Evolutionary conservation across 495 filamentous ascomycete genomes (phyloP).

Genomic region (Rhizodiscina lignyota): DNA sequence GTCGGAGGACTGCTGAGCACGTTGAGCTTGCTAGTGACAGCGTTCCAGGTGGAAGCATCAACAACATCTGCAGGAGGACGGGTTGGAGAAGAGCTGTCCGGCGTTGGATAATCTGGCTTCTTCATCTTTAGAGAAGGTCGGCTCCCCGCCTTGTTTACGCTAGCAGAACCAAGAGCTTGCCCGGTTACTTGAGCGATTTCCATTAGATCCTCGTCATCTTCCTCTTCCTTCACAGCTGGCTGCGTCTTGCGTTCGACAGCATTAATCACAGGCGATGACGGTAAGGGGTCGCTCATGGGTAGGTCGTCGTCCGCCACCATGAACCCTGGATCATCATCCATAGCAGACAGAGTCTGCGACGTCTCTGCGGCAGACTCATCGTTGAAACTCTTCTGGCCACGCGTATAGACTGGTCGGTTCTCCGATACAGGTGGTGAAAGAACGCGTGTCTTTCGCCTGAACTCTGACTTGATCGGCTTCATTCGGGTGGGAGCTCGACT

Average conservation of each 20-base stretch:
- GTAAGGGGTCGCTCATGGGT: conserved; percentile 64
- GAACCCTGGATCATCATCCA: conserved; percentile 35
- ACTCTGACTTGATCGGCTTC: conserved; percentile 52
- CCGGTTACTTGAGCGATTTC: conserved; percentile 64
- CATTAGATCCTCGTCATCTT: conserved; percentile 56
- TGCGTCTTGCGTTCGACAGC: conserved; percentile 58
- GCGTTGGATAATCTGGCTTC: conserved; percentile 47
- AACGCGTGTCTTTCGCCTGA: conserved; percentile 59
- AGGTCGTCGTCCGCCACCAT: conserved; percentile 38
- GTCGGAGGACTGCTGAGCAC: conserved; percentile 56
- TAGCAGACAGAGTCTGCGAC: conserved; percentile 11
- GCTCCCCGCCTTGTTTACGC: conserved; percentile 71
- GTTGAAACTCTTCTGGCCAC: conserved; percentile 8
- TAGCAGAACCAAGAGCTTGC: conserved; percentile 38
- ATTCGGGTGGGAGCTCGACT: conserved; percentile 35
- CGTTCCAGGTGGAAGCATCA: conserved; percentile 78
- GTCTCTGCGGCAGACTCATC: conserved; percentile 28
- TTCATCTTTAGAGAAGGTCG: conserved; percentile 63
- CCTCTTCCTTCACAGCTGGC: conserved; percentile 37
- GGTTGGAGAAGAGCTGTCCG: conserved; percentile 60
- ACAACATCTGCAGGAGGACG: conserved; percentile 39
- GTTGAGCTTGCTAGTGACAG: conserved; percentile 73
- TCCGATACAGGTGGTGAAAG: conserved; percentile 55
- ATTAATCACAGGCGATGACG: conserved; percentile 75
- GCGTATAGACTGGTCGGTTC: conserved; percentile 11